Evolutionary conservation across 306 rosid genomes (phyloP).

Genomic region (Echinosophora koreensis): DNA sequence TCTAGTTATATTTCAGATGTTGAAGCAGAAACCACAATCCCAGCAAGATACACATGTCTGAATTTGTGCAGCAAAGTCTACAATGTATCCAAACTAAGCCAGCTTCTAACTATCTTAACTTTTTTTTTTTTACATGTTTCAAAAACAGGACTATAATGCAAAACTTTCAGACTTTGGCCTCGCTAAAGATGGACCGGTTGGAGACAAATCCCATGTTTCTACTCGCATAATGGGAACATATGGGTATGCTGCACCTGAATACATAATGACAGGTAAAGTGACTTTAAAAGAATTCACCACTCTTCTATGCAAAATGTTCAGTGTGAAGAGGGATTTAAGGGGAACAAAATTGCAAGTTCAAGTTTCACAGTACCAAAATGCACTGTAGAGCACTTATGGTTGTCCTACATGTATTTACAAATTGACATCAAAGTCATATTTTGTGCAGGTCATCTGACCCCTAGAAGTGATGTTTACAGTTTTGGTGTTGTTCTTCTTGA

Average conservation of each 20-base stretch:
- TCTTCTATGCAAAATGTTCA: constrained; percentile 9
- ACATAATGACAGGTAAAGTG: constrained; percentile 84
- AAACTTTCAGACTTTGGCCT: constrained; percentile 98
- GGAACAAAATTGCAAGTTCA: background rate
- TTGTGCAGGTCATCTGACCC: constrained; percentile 86
- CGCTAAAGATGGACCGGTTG: constrained; percentile 96
- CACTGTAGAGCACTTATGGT: background rate
- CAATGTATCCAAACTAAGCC: background rate
- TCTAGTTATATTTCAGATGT: background rate
- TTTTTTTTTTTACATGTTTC: constrained; percentile 19
- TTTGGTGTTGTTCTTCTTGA: constrained; percentile 96
- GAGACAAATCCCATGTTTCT: constrained; percentile 95
- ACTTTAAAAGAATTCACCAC: background rate
- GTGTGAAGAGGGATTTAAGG: background rate
- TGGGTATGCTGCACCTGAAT: constrained; percentile 99
- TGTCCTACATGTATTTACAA: background rate
- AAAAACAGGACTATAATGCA: constrained; percentile 88
- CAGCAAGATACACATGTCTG: background rate
- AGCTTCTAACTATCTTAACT: constrained; percentile 20
- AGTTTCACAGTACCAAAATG: background rate
- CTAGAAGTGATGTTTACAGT: constrained; percentile 97
- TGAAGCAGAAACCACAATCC: background rate
- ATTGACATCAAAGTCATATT: constrained; percentile 10
- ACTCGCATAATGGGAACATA: constrained; percentile 98
- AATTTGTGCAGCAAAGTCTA: constrained; percentile 1